Conservation (phyloP, 257 asterid genomes). For the Lantana camara region DNA sequence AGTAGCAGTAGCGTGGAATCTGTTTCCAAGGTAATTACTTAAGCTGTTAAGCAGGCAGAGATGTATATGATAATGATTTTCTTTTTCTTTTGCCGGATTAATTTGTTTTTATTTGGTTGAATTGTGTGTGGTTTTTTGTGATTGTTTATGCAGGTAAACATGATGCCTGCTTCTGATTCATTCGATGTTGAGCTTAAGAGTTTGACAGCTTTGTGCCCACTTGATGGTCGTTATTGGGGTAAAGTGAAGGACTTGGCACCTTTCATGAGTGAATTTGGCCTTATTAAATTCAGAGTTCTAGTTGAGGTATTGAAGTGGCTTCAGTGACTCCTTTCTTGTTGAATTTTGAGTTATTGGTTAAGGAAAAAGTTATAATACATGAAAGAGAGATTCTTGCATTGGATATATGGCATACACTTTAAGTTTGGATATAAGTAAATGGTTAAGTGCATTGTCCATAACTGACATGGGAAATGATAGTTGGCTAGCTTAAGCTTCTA, state of each 20-base stretch:
- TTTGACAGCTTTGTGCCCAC: constrained; percentile 69
- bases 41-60: constrained; percentile 23
- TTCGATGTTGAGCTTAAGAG: constrained; percentile 49
- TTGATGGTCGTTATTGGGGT: constrained; percentile 93
- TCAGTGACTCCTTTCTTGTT: background rate
- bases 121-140: background rate
- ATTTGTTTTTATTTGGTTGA: background rate
- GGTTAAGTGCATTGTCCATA: background rate
- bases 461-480: background rate
- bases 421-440: background rate
- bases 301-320: constrained; percentile 44
- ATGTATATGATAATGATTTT: constrained; percentile 6
- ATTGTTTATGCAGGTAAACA: constrained; percentile 35
- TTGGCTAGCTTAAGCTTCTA: background rate
- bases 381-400: constrained; percentile 9
- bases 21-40: constrained; percentile 31
- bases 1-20: constrained; percentile 24
- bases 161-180: constrained; percentile 33
- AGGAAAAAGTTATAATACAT: background rate
- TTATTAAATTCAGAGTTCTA: constrained; percentile 71
- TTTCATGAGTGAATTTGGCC: constrained; percentile 81
- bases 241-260: constrained; percentile 87
- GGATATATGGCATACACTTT: background rate
- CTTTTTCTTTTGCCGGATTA: background rate
- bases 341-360: background rate